Conservation (phyloP, 768 basidiomycete genomes). For the Collybia mongolica region DNA sequence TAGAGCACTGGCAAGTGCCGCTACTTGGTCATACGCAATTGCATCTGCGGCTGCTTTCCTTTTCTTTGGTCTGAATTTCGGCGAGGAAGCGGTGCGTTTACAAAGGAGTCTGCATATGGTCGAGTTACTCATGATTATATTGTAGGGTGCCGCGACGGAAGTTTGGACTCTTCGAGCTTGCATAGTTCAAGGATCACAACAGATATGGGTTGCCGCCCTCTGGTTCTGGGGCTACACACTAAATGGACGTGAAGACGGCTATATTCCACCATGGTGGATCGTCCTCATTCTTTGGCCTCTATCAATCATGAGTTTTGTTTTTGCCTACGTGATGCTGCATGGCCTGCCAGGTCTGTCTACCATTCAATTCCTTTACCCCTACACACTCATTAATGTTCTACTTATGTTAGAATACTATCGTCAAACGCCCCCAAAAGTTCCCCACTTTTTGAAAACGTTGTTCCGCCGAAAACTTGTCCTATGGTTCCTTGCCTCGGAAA, state of each 20-base stretch:
- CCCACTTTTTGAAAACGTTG: constrained; percentile 86
- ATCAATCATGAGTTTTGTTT: constrained; percentile 68
- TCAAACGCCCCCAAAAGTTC: constrained; percentile 93
- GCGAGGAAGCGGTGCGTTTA: constrained; percentile 82
- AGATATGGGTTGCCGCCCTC: constrained; percentile 92
- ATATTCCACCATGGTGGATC: constrained; percentile 82
- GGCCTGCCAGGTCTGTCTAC: constrained; percentile 74
- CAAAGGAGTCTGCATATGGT: neutral
- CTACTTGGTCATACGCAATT: constrained; percentile 90
- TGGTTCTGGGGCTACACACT: constrained; percentile 95
- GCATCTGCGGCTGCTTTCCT: constrained; percentile 92
- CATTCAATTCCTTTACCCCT: neutral
- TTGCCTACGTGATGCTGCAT: constrained; percentile 80
- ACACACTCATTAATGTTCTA: constrained; percentile 11
- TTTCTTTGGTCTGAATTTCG: constrained; percentile 96
- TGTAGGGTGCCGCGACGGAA: constrained; percentile 88
- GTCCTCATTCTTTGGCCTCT: constrained; percentile 81
- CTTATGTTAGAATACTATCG: constrained; percentile 70
- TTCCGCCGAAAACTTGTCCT: constrained; percentile 90
- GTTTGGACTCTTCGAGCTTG: constrained; percentile 92
- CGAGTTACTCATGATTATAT: constrained; percentile 3
- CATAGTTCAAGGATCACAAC: constrained; percentile 92
- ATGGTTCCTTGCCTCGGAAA: constrained; percentile 93
- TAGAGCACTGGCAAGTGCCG: constrained; percentile 66
- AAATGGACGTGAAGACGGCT: constrained; percentile 49